Conservation (phyloP, 345 rosid genomes). For the Noccaea bulbosa region DNA sequence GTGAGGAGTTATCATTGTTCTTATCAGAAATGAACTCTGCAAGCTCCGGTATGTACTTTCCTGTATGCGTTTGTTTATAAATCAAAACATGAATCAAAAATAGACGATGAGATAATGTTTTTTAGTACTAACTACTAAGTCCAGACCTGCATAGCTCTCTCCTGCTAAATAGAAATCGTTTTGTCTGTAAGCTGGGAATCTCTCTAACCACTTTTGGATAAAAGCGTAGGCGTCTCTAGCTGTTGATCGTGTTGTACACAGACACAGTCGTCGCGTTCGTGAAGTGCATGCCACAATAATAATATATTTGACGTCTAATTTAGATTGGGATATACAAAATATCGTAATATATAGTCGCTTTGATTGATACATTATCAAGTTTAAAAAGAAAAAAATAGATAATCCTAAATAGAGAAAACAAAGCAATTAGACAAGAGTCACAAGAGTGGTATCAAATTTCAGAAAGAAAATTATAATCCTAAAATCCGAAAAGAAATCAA, state of each 20-base stretch:
- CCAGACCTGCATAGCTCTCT: constrained; percentile 90
- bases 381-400: background rate
- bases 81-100: constrained; percentile 17
- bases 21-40: constrained; percentile 71
- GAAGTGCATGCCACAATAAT: background rate
- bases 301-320: constrained; percentile 2
- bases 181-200: constrained; percentile 67
- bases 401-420: too few relatives aligned
- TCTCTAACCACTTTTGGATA: constrained; percentile 73
- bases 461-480: too few relatives aligned
- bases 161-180: constrained; percentile 81
- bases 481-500: too few relatives aligned
- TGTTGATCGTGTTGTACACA: constrained; percentile 29
- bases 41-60: constrained; percentile 86
- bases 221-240: constrained; percentile 80
- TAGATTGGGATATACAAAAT: background rate
- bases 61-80: constrained; percentile 43
- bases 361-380: too few relatives aligned
- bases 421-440: too few relatives aligned
- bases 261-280: constrained; percentile 10
- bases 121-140: background rate
- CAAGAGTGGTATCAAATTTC: too few relatives aligned
- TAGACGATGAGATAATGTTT: background rate
- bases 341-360: too few relatives aligned
- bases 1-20: constrained; percentile 63